Evolutionary conservation across 257 asterid species (phyloP), one percentile per base, ranked within the genome.

Genomic region (Coffea eugenioides): DNA sequence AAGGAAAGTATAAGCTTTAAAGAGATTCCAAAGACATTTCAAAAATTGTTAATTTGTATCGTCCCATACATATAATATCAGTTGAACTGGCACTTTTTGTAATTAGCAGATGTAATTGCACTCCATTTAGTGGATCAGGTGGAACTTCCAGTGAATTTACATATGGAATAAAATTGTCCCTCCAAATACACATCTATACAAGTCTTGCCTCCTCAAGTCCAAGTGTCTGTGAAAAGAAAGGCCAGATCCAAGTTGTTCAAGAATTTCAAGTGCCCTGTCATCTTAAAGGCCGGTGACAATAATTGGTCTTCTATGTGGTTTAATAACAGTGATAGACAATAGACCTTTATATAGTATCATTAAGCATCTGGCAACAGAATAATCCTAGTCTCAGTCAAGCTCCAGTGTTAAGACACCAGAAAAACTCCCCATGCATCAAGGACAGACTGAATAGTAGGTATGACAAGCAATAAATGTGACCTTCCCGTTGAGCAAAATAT

Each of bases 401-500:
- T 8, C 69, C 31, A 20, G 18, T 25, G 69, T 11, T 18, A 1
- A 65, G 69, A 65, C 41, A 65, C 20, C 43, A 9, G 69, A 65
- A 39, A 65, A 65, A 65, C 69, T 65, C 69, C 69, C 25, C 69
- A 65, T 65, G 39, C 43, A 65, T 65, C 20, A 25, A 65, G 69
- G 69, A 12, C 27, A 20, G 25, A 65, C 20, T 10, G 31, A 31
- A 8, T 0, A 65, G 20, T 65, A 65, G 36, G 13, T 65, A 65
- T 9, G 18, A 65, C 27, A 65, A 25, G 69, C 43, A 27, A 9
- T 12, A 65, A 5, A 8, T 31, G 16, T 39, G 36, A 65, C 39
- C 69, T 25, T 12, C 21, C 25, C 65, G 4, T 5, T 57, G 65
- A 7, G 21, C 25, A 1, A 18, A 57, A 57, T 57, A 21, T 57